Evolutionary conservation across 176 grass and related monocot species (phyloP), one percentile per base, ranked within the genome.

Genomic region (Musa beccarii): DNA sequence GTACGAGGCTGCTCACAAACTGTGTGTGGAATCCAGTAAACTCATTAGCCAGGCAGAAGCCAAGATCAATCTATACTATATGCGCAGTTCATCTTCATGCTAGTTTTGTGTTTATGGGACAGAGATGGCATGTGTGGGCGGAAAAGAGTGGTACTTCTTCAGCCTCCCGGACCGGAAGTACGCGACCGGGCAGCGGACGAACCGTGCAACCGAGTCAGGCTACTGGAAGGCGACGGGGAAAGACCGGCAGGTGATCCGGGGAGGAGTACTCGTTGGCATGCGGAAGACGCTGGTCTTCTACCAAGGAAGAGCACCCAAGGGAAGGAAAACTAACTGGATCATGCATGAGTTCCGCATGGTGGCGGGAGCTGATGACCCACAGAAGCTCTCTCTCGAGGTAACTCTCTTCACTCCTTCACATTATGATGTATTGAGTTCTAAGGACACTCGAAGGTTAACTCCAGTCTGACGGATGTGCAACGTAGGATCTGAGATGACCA

Each of bases 211-310:
- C 10, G 75, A 87, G 76, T 93, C 86, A 1, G 93, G 93, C 14
- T 97, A 97, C 17, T 97, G 93, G 93, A 97, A 97, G 79, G 93
- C 90, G 2, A 97, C 93, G 0, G 93, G 93, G 11, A 97, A 90
- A 81, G 93, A 97, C 50, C 87, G 93, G 1, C 49, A 78, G 7
- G 84, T 97, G 66, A 93, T 52, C 63, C 79, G 82, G 43, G 80
- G 89, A 75, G 90, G 93, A 3, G 74, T 87, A 9, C 81, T 86
- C 1, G 86, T 93, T 1, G 93, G 93, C 21, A 97, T 93, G 93
- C 83, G 93, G 15, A 97, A 97, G 91, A 97, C 93, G 8, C 86
- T 97, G 3, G 93, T 97, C 53, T 97, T 97, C 63, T 97, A 97
- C 50, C 80, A 90, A 81, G 93, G 93, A 55, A 93, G 93, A 86